Conservation (phyloP, 805 yeast genomes). For the Blastobotrys peoriensis region DNA sequence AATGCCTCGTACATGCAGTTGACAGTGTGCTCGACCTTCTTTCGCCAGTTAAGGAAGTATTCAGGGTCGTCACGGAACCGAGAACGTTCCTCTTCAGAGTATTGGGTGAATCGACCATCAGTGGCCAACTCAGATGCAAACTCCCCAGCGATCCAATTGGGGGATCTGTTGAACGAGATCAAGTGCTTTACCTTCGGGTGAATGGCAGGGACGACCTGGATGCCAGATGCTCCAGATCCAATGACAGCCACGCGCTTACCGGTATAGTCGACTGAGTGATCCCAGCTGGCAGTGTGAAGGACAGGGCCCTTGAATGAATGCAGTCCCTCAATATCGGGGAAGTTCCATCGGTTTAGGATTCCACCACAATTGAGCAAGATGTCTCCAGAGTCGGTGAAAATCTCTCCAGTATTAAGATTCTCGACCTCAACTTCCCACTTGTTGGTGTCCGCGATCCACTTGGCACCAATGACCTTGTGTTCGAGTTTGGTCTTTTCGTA, state of each 20-base stretch:
- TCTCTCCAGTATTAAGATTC: constrained; percentile 9
- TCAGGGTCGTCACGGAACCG: constrained; percentile 10
- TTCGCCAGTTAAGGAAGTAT: constrained; percentile 5
- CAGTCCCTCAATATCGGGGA: constrained; percentile 9
- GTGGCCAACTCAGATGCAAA: constrained; percentile 2
- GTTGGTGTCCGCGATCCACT: constrained; percentile 14
- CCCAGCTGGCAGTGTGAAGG: constrained; percentile 13
- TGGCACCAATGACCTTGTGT: constrained; percentile 16
- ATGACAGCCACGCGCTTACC: constrained; percentile 13
- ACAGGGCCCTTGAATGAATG: constrained; percentile 11
- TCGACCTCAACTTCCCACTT: constrained; percentile 10
- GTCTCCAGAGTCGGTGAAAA: constrained; percentile 16
- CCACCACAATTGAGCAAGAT: constrained; percentile 9
- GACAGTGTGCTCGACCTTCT: constrained; percentile 5
- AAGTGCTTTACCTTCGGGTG: constrained; percentile 4
- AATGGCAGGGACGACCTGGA: constrained; percentile 11
- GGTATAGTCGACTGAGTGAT: constrained; percentile 10
- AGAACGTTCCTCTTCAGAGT: constrained; percentile 2
- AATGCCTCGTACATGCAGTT: constrained; percentile 2
- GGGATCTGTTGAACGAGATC: constrained; percentile 9
- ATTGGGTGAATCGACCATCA: constrained; percentile 1
- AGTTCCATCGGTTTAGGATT: constrained; percentile 9
- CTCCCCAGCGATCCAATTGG: constrained; percentile 9
- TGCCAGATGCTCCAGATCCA: constrained; percentile 12
- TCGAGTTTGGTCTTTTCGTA: constrained; percentile 18